Conservation (phyloP, 1,284 basidiomycete species). For the Mycosarcoma mackinlayi region DNA sequence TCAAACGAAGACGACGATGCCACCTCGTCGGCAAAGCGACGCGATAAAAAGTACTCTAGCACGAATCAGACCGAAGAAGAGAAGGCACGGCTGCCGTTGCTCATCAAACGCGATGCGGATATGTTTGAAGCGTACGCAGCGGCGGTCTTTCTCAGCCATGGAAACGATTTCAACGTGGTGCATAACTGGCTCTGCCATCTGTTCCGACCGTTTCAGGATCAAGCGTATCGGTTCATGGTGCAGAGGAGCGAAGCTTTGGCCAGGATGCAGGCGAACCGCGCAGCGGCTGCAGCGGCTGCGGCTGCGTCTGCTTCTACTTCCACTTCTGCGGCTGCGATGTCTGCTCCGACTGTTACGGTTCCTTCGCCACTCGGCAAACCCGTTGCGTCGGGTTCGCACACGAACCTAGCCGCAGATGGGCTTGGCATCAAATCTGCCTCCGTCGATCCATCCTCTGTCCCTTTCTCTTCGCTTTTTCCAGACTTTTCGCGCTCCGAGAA, state of each 20-base stretch:
- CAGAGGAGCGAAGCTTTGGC: slow-evolving; percentile 36
- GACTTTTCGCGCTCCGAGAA: slow-evolving; percentile 19
- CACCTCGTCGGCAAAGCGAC: not conserved
- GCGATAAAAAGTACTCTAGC: not conserved
- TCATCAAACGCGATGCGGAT: slow-evolving; percentile 48
- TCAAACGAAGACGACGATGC: not conserved
- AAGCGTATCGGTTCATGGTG: slow-evolving; percentile 51
- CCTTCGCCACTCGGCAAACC: not conserved
- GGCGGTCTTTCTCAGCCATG: slow-evolving; percentile 43
- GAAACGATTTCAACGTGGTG: slow-evolving; percentile 39
- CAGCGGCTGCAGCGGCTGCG: slow-evolving; percentile 17
- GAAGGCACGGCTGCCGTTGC: slow-evolving; percentile 19
- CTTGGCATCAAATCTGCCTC: slow-evolving; percentile 23
- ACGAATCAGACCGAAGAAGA: slow-evolving; percentile 17
- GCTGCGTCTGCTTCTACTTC: slow-evolving; percentile 4
- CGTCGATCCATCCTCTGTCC: slow-evolving; percentile 22
- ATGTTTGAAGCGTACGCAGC: slow-evolving; percentile 54
- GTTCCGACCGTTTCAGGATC: slow-evolving; percentile 49
- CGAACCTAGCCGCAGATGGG: slow-evolving; percentile 24
- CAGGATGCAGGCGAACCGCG: slow-evolving; percentile 21
- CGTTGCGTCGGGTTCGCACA: not conserved
- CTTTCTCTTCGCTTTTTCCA: slow-evolving; percentile 30
- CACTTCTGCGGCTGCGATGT: not conserved
- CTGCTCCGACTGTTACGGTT: no score
- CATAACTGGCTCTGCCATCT: slow-evolving; percentile 40